Conservation (phyloP, 176 grass and related monocot genomes). For the Juncus effusus region DNA sequence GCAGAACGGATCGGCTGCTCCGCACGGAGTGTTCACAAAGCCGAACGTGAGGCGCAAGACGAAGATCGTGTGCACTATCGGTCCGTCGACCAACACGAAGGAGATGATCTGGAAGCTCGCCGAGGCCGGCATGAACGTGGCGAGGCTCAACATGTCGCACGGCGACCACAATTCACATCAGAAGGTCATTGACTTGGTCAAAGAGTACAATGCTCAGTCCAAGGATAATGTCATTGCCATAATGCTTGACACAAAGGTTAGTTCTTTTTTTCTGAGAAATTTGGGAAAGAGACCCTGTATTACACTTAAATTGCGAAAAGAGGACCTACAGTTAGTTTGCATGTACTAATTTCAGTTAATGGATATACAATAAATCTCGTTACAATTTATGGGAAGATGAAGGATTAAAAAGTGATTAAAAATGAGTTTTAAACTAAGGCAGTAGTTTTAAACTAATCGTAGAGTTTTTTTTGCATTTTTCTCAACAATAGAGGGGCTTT, state of each 20-base stretch:
- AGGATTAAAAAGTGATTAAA: too few species aligned
- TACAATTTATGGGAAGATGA: too few species aligned
- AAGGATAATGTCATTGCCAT: constrained; percentile 83
- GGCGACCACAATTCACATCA: constrained; percentile 90
- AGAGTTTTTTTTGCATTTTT: too few species aligned
- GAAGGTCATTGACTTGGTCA: constrained; percentile 90
- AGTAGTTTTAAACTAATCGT: too few species aligned
- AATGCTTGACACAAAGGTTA: constrained; percentile 97
- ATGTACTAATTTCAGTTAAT: constrained; percentile 16
- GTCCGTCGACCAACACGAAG: constrained; percentile 86
- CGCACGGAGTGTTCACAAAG: constrained; percentile 62
- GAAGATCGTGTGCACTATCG: constrained; percentile 97
- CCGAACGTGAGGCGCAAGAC: constrained; percentile 91
- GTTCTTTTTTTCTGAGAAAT: constrained; percentile 17
- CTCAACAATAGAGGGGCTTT: too few species aligned
- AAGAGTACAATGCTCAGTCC: constrained; percentile 83
- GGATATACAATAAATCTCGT: too few species aligned
- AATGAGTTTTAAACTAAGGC: too few species aligned
- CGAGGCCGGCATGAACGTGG: constrained; percentile 87
- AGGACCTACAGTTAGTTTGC: not conserved
- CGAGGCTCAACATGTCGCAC: constrained; percentile 90
- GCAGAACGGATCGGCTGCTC: constrained; percentile 39
- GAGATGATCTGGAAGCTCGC: constrained; percentile 95
- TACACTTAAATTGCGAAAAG: too few species aligned
- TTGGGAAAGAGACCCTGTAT: too few species aligned